Evolutionary conservation across 2,329 filamentous ascomycete species (phyloP).

Genomic region (Ilyonectria robusta): DNA sequence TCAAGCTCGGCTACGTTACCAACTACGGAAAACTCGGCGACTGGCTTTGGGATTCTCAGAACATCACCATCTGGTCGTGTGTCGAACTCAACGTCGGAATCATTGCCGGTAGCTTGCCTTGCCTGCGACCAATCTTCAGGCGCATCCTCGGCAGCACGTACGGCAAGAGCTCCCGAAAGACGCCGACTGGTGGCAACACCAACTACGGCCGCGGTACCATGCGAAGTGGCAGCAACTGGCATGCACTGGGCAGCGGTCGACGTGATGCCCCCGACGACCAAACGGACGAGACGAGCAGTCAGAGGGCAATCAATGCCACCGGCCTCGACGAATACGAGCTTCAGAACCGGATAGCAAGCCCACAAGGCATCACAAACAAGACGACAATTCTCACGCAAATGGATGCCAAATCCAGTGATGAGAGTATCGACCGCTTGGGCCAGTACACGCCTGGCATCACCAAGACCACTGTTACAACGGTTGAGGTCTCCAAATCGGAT

Average conservation of each 20-base stretch:
- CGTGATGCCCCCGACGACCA: constrained; percentile 26
- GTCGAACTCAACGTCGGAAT: constrained; percentile 56
- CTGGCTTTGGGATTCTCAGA: constrained; percentile 61
- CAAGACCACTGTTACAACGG: constrained; percentile 49
- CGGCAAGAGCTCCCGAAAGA: constrained; percentile 49
- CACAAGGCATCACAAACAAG: constrained; percentile 27
- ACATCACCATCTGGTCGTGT: constrained; percentile 64
- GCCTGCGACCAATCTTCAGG: constrained; percentile 53
- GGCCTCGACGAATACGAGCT: constrained; percentile 47
- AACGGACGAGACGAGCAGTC: constrained; percentile 47
- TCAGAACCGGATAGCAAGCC: constrained; percentile 34
- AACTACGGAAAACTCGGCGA: constrained; percentile 58
- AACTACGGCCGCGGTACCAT: constrained; percentile 44
- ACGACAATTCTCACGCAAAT: constrained; percentile 41
- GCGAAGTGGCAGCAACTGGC: constrained; percentile 45
- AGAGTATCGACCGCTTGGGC: constrained; percentile 35
- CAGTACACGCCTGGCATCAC: constrained; percentile 41
- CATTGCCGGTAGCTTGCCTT: constrained; percentile 54
- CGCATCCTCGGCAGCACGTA: constrained; percentile 50
- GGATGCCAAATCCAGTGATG: constrained; percentile 45
- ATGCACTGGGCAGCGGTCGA: constrained; percentile 40
- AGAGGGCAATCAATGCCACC: constrained; percentile 46
- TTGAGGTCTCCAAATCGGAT: constrained; percentile 37
- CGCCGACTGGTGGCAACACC: constrained; percentile 40
- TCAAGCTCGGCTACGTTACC: constrained; percentile 57